A percentile compares a stretch with the other conserved stretches of the same genome.
Conservation (phyloP, 2,329 filamentous ascomycete species). For the Ophiostoma sp. region DNA sequence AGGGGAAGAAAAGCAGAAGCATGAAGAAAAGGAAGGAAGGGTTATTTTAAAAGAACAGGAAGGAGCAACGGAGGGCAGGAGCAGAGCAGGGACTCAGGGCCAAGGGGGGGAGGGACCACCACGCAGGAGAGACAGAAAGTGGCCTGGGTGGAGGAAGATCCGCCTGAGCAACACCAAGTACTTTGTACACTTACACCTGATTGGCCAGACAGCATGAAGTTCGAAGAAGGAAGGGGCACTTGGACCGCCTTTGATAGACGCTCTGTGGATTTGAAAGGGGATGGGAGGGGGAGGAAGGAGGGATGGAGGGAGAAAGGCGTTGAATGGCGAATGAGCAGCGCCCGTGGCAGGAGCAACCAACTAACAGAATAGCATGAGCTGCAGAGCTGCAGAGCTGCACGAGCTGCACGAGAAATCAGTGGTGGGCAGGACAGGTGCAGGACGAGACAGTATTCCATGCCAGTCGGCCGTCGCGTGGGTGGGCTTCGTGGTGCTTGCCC, state of each 20-base stretch:
- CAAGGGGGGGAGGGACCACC: slow-evolving; percentile 11
- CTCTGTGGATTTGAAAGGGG: neutral
- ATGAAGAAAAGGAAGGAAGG: slow-evolving; percentile 27
- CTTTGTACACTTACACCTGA: slow-evolving; percentile 27
- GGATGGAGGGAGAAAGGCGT: neutral
- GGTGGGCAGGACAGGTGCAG: neutral
- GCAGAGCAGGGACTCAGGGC: slow-evolving; percentile 11
- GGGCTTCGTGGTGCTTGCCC: slow-evolving; percentile 8
- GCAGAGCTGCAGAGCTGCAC: too few relatives aligned
- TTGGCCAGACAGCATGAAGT: slow-evolving; percentile 20
- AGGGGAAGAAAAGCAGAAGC: slow-evolving; percentile 22
- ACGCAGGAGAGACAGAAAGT: slow-evolving; percentile 22
- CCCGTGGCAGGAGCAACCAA: neutral
- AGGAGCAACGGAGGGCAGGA: slow-evolving; percentile 26
- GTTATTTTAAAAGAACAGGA: slow-evolving; percentile 28
- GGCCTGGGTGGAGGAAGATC: slow-evolving; percentile 25
- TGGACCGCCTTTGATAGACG: slow-evolving; percentile 13
- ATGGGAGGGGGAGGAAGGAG: slow-evolving; percentile 8
- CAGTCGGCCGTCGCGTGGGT: slow-evolving; percentile 1
- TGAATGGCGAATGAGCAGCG: slow-evolving; percentile 17
- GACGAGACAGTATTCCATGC: neutral
- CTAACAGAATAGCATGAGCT: neutral
- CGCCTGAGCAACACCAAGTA: slow-evolving; percentile 21
- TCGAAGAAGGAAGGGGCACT: slow-evolving; percentile 23
- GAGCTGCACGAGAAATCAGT: neutral